Percentiles rank a stretch among this genome's conserved stretches.
Conservation (phyloP, 2,329 filamentous ascomycete genomes). For the Pyrenophora tritici-repentis region DNA sequence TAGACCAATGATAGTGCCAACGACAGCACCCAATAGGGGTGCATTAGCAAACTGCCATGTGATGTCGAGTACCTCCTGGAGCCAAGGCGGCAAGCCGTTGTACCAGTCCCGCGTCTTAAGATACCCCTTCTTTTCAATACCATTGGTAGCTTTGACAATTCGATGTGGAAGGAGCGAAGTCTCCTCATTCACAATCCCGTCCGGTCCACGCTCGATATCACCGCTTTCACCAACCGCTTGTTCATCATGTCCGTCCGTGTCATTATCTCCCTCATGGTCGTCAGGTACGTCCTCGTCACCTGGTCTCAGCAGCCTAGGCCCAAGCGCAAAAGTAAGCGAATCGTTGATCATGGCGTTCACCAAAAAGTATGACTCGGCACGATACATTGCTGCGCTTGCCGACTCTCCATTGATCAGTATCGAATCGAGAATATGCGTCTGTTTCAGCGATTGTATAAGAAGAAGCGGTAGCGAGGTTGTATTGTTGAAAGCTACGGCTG, state of each 20-base stretch:
- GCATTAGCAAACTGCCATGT: slow-evolving; percentile 63
- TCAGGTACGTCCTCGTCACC: slow-evolving; percentile 50
- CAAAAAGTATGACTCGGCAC: slow-evolving; percentile 69
- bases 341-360: slow-evolving; percentile 68
- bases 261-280: slow-evolving; percentile 25
- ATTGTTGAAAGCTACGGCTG: slow-evolving; percentile 62
- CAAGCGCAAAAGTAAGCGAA: slow-evolving; percentile 67
- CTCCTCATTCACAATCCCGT: slow-evolving; percentile 49
- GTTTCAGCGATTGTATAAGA: slow-evolving; percentile 57
- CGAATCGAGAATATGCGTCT: slow-evolving; percentile 61
- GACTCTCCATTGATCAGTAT: slow-evolving; percentile 54
- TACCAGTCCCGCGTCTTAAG: slow-evolving; percentile 42
- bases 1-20: slow-evolving; percentile 65
- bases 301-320: slow-evolving; percentile 61
- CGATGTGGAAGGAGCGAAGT: slow-evolving; percentile 58
- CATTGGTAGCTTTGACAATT: slow-evolving; percentile 35
- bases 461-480: slow-evolving; percentile 60
- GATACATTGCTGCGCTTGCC: slow-evolving; percentile 56
- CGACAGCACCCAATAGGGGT: slow-evolving; percentile 63
- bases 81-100: slow-evolving; percentile 44
- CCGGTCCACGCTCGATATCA: slow-evolving; percentile 31
- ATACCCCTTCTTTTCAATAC: slow-evolving; percentile 41
- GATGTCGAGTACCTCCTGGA: slow-evolving; percentile 49
- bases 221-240: slow-evolving; percentile 29
- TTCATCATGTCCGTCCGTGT: slow-evolving; percentile 2